Percentiles rank a stretch among this genome's conserved stretches.
Conservation (phyloP, 441 rosid genomes). For the Aquilaria agallochum region DNA sequence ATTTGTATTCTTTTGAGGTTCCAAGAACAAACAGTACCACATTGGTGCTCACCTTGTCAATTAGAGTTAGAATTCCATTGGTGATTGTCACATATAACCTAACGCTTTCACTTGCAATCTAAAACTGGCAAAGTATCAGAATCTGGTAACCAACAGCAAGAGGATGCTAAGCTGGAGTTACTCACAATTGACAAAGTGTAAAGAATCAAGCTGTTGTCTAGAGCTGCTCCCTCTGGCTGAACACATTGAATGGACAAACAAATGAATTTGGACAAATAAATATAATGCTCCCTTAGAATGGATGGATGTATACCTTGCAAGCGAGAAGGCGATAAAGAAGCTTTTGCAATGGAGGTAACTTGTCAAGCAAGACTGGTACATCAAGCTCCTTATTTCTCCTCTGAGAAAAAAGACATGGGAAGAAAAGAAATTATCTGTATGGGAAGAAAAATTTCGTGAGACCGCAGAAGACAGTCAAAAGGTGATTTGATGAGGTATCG, state of each 20-base stretch:
- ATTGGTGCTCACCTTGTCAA: constrained; percentile 40
- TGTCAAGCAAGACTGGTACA: constrained; percentile 33
- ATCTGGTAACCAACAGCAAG: neutral
- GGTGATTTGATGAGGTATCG: neutral
- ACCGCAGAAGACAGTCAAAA: neutral
- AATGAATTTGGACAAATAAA: neutral
- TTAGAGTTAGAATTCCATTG: constrained; percentile 41
- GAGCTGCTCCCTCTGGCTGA: constrained; percentile 55
- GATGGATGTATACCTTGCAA: constrained; percentile 36
- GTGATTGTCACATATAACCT: constrained; percentile 39
- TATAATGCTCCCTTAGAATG: neutral
- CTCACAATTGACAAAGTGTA: constrained; percentile 48
- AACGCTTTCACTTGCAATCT: constrained; percentile 48
- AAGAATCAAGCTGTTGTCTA: constrained; percentile 33
- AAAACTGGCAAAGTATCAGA: constrained; percentile 7
- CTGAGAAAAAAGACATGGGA: neutral
- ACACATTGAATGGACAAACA: constrained; percentile 6
- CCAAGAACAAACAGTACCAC: neutral
- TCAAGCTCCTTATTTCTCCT: constrained; percentile 37
- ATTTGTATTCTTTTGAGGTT: neutral
- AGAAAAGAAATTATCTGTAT: neutral
- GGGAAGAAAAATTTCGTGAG: neutral
- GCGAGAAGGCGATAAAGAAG: constrained; percentile 45
- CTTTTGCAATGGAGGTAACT: constrained; percentile 45
- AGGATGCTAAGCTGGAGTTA: constrained; percentile 4